Conservation (phyloP, 2,329 filamentous ascomycete genomes). For the Diaporthe capsici region DNA sequence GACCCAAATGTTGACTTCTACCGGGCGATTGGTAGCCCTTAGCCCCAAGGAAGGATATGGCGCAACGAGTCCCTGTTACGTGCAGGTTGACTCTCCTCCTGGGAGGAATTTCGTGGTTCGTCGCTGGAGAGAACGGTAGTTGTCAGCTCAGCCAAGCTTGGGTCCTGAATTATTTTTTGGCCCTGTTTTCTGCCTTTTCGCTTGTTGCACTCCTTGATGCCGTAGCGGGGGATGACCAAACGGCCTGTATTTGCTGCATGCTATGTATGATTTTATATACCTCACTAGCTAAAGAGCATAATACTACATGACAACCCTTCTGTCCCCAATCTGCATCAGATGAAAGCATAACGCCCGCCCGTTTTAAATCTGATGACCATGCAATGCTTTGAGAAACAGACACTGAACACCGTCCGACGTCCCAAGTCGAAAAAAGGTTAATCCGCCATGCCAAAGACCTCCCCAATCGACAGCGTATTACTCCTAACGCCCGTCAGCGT, state of each 20-base stretch:
- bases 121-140: not conserved
- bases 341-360: slow-evolving; percentile 12
- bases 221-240: not conserved
- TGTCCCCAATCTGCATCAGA: not conserved
- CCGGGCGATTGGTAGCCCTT: not conserved
- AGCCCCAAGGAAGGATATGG: not conserved
- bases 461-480: slow-evolving; percentile 83
- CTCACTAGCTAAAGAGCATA: not conserved
- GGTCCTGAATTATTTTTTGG: not conserved
- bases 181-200: no score
- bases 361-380: not conserved
- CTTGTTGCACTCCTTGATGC: not conserved
- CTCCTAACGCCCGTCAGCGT: slow-evolving; percentile 81
- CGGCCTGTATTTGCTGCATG: not conserved
- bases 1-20: not conserved
- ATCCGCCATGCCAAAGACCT: slow-evolving; percentile 88
- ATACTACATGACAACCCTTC: not conserved
- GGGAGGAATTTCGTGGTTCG: not conserved
- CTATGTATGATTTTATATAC: slow-evolving; percentile 9
- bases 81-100: not conserved
- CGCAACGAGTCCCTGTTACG: not conserved
- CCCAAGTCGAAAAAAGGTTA: slow-evolving; percentile 44
- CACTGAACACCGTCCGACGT: not conserved
- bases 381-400: not conserved
- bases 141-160: not conserved